phyloP scores from a whole-genome alignment of 1,284 basidiomycete species.

The Athelia psychrophila region DNA sequence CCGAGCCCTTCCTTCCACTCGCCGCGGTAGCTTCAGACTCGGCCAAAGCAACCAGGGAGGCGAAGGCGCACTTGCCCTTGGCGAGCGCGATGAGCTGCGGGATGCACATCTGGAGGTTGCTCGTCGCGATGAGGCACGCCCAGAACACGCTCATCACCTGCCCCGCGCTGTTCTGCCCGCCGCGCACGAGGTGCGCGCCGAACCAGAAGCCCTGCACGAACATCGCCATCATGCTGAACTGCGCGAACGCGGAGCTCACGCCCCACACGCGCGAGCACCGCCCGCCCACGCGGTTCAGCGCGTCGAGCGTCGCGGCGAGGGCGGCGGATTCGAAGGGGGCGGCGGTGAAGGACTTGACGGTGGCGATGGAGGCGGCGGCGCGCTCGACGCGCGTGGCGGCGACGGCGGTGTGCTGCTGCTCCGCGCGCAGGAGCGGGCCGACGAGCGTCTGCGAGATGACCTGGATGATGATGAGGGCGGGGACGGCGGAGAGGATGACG shows the following conservation, averaged over 20 bases:
- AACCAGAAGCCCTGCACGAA: constrained; percentile 99
- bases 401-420: constrained; percentile 65
- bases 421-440: constrained; percentile 63
- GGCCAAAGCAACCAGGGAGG: constrained; percentile 64
- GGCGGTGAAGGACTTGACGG: constrained; percentile 97
- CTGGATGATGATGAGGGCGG: constrained; percentile 76
- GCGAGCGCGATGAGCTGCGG: constrained; percentile 77
- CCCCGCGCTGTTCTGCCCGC: constrained; percentile 67
- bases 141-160: constrained; percentile 96
- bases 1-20: background rate
- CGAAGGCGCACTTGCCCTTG: constrained; percentile 87
- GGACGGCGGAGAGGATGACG: constrained; percentile 91
- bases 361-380: constrained; percentile 77
- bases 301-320: constrained; percentile 46
- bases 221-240: constrained; percentile 86
- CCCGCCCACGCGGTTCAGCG: constrained; percentile 47
- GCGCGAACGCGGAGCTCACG: constrained; percentile 61
- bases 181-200: constrained; percentile 82
- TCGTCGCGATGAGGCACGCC: constrained; percentile 89
- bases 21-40: constrained; percentile 21
- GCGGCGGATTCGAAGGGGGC: constrained; percentile 55
- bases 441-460: constrained; percentile 70
- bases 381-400: constrained; percentile 83
- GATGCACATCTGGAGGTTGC: constrained; percentile 83
- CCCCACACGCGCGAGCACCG: constrained; percentile 77